Evolutionary conservation across 805 yeast genomes (phyloP), one percentile per base, ranked within the genome.

Genomic region (Maudiozyma serrabonitensis): DNA sequence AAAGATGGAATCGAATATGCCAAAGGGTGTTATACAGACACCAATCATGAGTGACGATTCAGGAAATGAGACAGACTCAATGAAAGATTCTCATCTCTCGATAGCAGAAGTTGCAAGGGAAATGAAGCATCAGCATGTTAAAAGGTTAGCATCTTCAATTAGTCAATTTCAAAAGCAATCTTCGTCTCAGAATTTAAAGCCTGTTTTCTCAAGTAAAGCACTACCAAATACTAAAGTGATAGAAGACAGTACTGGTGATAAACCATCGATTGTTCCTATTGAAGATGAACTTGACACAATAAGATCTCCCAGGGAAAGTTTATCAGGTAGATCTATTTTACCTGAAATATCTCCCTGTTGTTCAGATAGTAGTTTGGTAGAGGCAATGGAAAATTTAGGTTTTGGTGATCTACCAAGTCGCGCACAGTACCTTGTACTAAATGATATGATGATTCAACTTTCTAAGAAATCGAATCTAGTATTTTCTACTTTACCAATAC

Each of bases 331-430:
- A 38, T 51, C 56, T 0, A 49, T 56, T 3, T 49, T 55, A 1
- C 62, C 63, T 1, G 59, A 62, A n/a, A 46, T 65, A n/a, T 61
- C 69, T 1, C 64, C 68, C 4, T 57, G 64, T 42, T 62, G 61
- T 31, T 62, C 69, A 1, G 63, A 60, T 16, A 67, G 60, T 2
- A 64, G 62, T 41, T 63, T 69, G n/a, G 53, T 57, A n/a, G 52
- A 57, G 18, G 70, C 69, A 44, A 61, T 73, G 56, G 63, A 66
- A 56, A 62, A 63, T 39, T 58, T 73, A 19, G 76, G 85, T 1
- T 90, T 90, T 67, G 85, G 88, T 62, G 93, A 87, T 53, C 67
- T 91, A n/a, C 95, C 97, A 0, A 93, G 95, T 8, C 79, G 80
- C 56, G 93, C 95, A 0, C 99, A 91, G 64, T 95, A 90, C 62